Conservation (phyloP, 495 filamentous ascomycete species). For the Aspergillus haitiensis region DNA sequence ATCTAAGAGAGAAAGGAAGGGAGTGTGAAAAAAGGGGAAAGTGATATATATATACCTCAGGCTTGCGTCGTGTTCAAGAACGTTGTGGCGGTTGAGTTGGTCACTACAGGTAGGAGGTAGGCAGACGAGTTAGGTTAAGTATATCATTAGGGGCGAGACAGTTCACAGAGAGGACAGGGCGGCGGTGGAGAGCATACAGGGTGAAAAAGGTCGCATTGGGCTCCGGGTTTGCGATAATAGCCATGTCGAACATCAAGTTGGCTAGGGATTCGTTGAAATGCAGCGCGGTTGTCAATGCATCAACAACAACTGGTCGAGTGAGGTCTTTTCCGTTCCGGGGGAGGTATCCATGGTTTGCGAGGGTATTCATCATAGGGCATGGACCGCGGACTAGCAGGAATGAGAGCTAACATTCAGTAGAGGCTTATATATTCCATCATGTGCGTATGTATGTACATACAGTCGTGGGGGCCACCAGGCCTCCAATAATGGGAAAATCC, state of each 20-base stretch:
- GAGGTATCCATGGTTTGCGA: conserved; percentile 60
- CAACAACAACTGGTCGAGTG: conserved; percentile 20
- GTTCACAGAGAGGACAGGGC: too few relatives aligned
- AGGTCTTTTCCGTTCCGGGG: conserved; percentile 49
- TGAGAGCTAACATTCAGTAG: not conserved
- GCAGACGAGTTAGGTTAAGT: too few relatives aligned
- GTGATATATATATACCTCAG: conserved; percentile 38
- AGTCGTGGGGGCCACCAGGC: not conserved
- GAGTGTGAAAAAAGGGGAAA: not conserved
- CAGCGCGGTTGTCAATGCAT: conserved; percentile 42
- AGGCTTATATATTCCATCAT: too few relatives aligned
- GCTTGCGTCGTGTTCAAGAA: conserved; percentile 55
- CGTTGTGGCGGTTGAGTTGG: conserved; percentile 47
- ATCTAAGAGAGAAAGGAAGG: not conserved
- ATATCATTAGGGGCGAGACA: not conserved
- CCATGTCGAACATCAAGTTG: conserved; percentile 42
- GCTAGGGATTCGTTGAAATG: conserved; percentile 42
- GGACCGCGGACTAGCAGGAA: conserved; percentile 25
- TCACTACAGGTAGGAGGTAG: conserved; percentile 19
- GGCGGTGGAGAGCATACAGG: conserved; percentile 23
- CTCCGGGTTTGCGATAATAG: conserved; percentile 45
- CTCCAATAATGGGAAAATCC: not conserved
- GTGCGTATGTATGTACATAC: not conserved
- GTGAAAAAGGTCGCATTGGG: conserved; percentile 52
- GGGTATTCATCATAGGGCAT: conserved; percentile 56